Evolutionary conservation across 306 rosid species (phyloP).

Genomic region (Cicer pinnatifidum): DNA sequence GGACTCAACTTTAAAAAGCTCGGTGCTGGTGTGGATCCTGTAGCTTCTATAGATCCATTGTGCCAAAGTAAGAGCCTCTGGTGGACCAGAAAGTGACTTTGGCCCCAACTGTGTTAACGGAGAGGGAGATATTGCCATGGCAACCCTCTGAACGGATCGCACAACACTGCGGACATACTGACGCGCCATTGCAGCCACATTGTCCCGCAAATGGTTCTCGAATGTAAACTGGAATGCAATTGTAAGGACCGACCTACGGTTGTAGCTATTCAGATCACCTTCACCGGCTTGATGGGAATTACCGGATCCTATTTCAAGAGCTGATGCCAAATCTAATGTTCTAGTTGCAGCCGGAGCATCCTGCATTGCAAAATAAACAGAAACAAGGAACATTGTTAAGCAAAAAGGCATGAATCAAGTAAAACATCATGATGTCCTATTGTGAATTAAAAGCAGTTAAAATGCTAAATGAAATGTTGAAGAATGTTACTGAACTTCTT

Average conservation of each 20-base stretch:
- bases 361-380: conserved; percentile 47
- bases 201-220: conserved; percentile 84
- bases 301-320: conserved; percentile 81
- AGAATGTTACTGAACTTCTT: conserved; percentile 61
- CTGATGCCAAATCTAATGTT: conserved; percentile 90
- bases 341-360: conserved; percentile 66
- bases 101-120: conserved; percentile 66
- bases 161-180: conserved; percentile 93
- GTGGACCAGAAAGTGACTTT: conserved; percentile 80
- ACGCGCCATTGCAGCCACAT: conserved; percentile 98
- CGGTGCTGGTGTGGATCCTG: conserved; percentile 79
- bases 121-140: conserved; percentile 97
- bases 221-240: conserved; percentile 93
- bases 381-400: too few relatives aligned
- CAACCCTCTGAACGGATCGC: conserved; percentile 94
- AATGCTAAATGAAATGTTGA: not conserved
- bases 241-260: conserved; percentile 85
- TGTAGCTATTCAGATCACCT: conserved; percentile 58
- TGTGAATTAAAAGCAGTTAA: too few relatives aligned
- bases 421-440: too few relatives aligned
- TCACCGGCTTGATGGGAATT: conserved; percentile 64
- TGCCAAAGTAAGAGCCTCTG: conserved; percentile 89
- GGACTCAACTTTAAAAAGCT: conserved; percentile 62
- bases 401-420: too few relatives aligned
- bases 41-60: conserved; percentile 86